Conservation (phyloP, 2,329 filamentous ascomycete species). For the Clonostachys rosea region DNA sequence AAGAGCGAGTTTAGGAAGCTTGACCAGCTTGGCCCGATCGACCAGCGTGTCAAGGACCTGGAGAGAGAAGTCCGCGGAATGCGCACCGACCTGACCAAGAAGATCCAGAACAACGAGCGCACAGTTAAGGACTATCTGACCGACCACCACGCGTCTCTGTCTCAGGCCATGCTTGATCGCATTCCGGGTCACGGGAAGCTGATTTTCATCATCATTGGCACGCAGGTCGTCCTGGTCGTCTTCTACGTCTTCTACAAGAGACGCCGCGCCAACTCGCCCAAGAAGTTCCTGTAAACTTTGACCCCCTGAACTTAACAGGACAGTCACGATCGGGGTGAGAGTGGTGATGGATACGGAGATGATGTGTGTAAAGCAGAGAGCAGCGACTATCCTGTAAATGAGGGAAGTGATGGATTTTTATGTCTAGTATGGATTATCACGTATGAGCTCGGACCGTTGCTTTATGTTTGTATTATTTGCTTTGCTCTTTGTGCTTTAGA, state of each 20-base stretch:
- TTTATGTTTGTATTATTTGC: no score
- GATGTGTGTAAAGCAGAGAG: no score
- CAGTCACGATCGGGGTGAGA: no score
- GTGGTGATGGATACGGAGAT: no score
- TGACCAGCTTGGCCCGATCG: conserved; percentile 36
- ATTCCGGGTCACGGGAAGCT: conserved; percentile 45
- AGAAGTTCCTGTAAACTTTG: conserved; percentile 73
- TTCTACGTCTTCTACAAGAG: conserved; percentile 78
- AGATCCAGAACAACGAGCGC: conserved; percentile 44
- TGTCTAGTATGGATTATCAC: no score
- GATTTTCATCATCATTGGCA: conserved; percentile 67
- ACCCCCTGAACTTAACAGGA: no score
- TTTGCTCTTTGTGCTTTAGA: no score
- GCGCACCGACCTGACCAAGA: conserved; percentile 47
- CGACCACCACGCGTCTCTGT: conserved; percentile 43
- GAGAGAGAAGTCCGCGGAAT: conserved; percentile 55
- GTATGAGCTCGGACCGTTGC: no score
- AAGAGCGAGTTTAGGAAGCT: conserved; percentile 38
- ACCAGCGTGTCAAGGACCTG: conserved; percentile 43
- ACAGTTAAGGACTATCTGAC: conserved; percentile 46
- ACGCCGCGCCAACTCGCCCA: conserved; percentile 69
- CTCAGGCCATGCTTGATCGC: conserved; percentile 40
- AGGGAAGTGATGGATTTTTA: no score
- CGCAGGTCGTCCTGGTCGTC: conserved; percentile 66
- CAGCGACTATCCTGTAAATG: no score